These are phyloP conservation scores for Whalleya microplaca DNA, from an alignment of 2,329 filamentous ascomycete genomes.

Conservation along the genomic window DNA sequence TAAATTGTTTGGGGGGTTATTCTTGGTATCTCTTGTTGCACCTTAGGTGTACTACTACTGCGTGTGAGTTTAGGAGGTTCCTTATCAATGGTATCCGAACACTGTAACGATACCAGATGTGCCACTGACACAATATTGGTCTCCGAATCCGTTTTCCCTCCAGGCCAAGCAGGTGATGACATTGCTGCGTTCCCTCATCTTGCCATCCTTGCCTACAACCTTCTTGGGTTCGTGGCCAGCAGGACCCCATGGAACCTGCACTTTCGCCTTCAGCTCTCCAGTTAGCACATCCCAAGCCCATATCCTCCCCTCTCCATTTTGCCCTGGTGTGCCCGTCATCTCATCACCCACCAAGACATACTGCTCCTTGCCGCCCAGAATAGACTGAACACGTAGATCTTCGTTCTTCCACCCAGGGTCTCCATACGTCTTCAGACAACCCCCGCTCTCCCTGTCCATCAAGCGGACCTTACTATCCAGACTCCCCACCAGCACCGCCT, in stretches of 20 bases:
- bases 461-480: conserved; percentile 78
- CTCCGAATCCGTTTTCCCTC: conserved; percentile 64
- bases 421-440: conserved; percentile 72
- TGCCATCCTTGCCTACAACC: conserved; percentile 62
- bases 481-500: conserved; percentile 72
- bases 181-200: conserved; percentile 61
- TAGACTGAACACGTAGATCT: conserved; percentile 73
- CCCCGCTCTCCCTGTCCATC: conserved; percentile 78
- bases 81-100: conserved; percentile 49
- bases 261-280: conserved; percentile 66
- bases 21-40: conserved; percentile 16
- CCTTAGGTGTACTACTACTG: background rate
- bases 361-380: conserved; percentile 75
- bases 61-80: background rate
- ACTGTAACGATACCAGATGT: conserved; percentile 68
- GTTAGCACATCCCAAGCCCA: conserved; percentile 85
- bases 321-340: conserved; percentile 42
- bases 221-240: conserved; percentile 50
- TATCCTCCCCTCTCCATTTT: conserved; percentile 60
- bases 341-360: conserved; percentile 84
- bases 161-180: conserved; percentile 66
- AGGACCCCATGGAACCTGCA: conserved; percentile 63
- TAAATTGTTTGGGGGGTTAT: conserved; percentile 18
- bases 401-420: conserved; percentile 64
- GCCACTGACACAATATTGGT: conserved; percentile 68